Evolutionary conservation across 768 basidiomycete genomes (phyloP), one percentile per base, ranked within the genome.

Genomic region (Rhodosporidiobolus odoratus): DNA sequence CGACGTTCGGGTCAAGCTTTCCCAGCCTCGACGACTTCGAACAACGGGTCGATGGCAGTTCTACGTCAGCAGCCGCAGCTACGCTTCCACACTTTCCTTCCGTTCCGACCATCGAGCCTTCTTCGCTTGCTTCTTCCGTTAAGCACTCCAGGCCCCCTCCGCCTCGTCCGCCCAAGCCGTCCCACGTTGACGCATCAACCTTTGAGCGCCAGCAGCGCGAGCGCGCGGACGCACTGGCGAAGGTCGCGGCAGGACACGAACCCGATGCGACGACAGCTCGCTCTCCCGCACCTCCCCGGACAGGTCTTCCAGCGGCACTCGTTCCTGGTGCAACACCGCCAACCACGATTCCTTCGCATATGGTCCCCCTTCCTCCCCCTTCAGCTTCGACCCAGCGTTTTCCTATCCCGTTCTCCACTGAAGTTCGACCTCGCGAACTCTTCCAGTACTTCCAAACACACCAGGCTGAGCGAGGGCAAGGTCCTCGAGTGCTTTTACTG

Each of bases 401-500:
- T 41, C 16, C 40, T n/a, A 65, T 71, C 38, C 73, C 73, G 1
- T 65, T 65, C 37, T 53, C 69, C 4, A 30, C 47, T 10, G 67
- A 75, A 2, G 66, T 75, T 16, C 45, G 58, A 0, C 73, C 73
- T 0, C 0, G 1, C 2, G 52, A 67, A 19, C 67, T 75, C 27
- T 71, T 45, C 38, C 38, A 60, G 27, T 75, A 75, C 61, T 53
- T 75, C 34, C 63, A 62, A 57, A 66, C 64, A 85, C 85, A 61
- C 15, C 40, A 45, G n/a, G 56, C 61, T 0, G 62, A 68, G n/a
- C 32, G 48, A 23, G 73, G 73, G 7, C 32, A 54, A 8, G 73
- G 73, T 0, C 73, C 73, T 8, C 50, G 73, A 2, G 85, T 91
- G 5, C 83, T 97, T 2, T 75, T 96, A 21, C 83, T 97, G 27